Evolutionary conservation across 225 moss, liverwort and hornwort species (phyloP).

Genomic region (Takakia lepidozioides): DNA sequence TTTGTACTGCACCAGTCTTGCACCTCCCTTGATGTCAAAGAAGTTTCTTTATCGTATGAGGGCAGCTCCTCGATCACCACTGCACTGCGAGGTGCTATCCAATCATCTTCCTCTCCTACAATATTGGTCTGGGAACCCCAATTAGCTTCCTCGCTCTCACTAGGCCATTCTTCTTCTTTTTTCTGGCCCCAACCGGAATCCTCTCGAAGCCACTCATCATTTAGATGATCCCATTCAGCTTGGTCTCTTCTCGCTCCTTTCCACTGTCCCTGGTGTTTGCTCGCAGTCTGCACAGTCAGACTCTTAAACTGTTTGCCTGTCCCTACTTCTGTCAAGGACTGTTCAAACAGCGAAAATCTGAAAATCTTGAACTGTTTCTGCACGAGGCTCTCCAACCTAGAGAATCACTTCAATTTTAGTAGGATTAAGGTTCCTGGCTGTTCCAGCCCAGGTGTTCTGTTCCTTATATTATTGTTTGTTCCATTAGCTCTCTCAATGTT

Average conservation of each 20-base stretch:
- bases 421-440: no score
- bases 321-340: no score
- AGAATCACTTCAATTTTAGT: no score
- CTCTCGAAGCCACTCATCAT: constrained; percentile 1
- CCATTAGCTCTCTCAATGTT: no score
- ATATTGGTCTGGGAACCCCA: constrained; percentile 1
- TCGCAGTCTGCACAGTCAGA: constrained; percentile 5
- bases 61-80: constrained; percentile 5
- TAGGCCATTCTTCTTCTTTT: constrained; percentile 3
- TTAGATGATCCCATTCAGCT: constrained; percentile 2
- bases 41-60: not conserved
- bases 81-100: not conserved
- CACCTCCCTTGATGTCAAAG: not conserved
- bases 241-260: not conserved
- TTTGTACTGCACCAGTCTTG: no score
- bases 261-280: not conserved
- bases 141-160: constrained; percentile 3
- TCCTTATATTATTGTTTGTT: no score
- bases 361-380: no score
- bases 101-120: not conserved
- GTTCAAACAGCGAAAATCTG: no score
- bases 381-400: no score
- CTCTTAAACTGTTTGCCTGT: no score
- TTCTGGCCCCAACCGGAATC: not conserved
- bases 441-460: no score